These are phyloP conservation scores for Friedmanniomyces endolithicus DNA, from an alignment of 495 filamentous ascomycete species.

Conservation along the genomic window DNA sequence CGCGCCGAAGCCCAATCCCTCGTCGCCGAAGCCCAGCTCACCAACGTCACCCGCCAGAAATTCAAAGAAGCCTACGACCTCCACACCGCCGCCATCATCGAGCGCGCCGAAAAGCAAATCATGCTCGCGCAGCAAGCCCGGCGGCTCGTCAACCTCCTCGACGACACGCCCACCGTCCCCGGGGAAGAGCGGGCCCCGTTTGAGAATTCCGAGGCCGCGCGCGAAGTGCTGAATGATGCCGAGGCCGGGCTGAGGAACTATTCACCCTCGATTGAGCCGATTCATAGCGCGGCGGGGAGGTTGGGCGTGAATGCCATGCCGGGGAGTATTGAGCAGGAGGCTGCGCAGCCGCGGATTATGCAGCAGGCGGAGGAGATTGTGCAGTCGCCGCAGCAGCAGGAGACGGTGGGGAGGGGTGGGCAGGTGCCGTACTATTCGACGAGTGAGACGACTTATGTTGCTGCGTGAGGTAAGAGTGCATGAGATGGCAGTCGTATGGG, in stretches of 20 bases:
- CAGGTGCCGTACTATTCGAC: slow-evolving; percentile 1
- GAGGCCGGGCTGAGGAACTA: slow-evolving; percentile 76
- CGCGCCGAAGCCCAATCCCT: slow-evolving; percentile 87
- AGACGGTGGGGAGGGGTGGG: neutral
- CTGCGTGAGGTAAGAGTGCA: neutral
- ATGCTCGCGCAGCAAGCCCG: slow-evolving; percentile 83
- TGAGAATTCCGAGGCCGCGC: slow-evolving; percentile 48
- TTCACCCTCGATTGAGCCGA: slow-evolving; percentile 47
- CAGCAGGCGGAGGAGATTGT: slow-evolving; percentile 3
- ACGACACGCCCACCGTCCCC: slow-evolving; percentile 80
- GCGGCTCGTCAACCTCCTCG: slow-evolving; percentile 73
- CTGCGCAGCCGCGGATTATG: slow-evolving; percentile 1
- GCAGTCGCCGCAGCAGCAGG: neutral
- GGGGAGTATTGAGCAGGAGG: slow-evolving; percentile 3
- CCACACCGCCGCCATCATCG: slow-evolving; percentile 77
- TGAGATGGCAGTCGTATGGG: neutral
- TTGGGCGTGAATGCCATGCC: slow-evolving; percentile 26
- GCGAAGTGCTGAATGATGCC: slow-evolving; percentile 81
- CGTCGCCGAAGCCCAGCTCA: slow-evolving; percentile 93
- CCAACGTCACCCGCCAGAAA: slow-evolving; percentile 85
- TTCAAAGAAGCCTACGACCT: slow-evolving; percentile 84
- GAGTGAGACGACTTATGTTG: neutral
- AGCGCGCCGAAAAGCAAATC: slow-evolving; percentile 91
- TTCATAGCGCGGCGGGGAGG: slow-evolving; percentile 31
- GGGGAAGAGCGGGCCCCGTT: slow-evolving; percentile 63